Percentiles rank a stretch among this genome's conserved stretches.
These are phyloP conservation scores for Eucalyptus brandiana DNA, from an alignment of 345 rosid genomes.

Conservation along the genomic window DNA sequence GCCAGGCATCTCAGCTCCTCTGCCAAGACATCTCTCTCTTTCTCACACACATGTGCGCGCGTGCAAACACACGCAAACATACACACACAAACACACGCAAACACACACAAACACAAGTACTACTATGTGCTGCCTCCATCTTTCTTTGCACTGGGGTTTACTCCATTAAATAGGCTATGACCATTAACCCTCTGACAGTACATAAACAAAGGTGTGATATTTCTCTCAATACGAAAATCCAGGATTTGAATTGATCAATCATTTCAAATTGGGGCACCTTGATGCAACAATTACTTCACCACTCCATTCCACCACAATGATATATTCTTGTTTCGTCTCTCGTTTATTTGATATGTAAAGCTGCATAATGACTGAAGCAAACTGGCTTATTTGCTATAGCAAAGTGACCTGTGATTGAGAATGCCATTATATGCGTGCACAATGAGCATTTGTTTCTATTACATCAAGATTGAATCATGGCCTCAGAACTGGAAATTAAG, in stretches of 20 bases:
- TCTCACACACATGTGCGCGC: rapidly evolving
- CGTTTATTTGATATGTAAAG: neutral
- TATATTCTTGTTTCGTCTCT: neutral
- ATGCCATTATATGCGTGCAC: neutral
- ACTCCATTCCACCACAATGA: neutral
- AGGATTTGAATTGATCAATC: neutral
- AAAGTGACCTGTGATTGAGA: neutral
- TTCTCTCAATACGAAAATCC: neutral
- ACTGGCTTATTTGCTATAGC: neutral
- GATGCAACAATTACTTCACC: neutral
- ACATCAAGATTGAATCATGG: neutral
- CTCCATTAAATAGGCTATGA: neutral
- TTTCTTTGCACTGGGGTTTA: neutral
- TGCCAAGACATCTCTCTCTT: too few relatives aligned
- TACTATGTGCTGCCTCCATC: neutral
- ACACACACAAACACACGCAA: too few relatives aligned
- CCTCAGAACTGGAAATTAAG: neutral
- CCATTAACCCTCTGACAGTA: neutral
- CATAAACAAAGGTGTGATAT: neutral
- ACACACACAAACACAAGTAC: neutral
- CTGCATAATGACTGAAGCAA: neutral
- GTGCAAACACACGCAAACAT: too few relatives aligned
- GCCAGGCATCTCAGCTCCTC: too few relatives aligned
- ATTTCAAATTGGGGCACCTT: neutral
- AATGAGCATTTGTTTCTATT: neutral